These are phyloP conservation scores for Plantago elongata DNA, from an alignment of 257 asterid genomes.

Conservation along the genomic window DNA sequence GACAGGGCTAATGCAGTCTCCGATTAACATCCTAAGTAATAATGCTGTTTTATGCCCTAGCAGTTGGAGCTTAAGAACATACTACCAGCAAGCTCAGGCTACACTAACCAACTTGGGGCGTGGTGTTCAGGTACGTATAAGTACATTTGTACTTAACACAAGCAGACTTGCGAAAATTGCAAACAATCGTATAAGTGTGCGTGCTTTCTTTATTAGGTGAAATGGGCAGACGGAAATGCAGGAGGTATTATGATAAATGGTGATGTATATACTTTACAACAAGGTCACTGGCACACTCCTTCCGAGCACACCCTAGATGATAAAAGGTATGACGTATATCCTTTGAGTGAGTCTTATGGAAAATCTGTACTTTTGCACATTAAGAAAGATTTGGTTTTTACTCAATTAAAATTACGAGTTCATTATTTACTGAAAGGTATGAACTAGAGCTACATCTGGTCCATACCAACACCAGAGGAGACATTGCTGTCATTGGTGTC, in stretches of 20 bases:
- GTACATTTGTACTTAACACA: no score
- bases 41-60: slow-evolving; percentile 19
- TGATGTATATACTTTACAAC: slow-evolving; percentile 36
- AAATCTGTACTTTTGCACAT: not conserved
- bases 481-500: slow-evolving; percentile 46
- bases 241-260: slow-evolving; percentile 34
- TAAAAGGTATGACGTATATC: slow-evolving; percentile 24
- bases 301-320: slow-evolving; percentile 58
- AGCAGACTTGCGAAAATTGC: no score
- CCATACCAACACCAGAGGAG: slow-evolving; percentile 36
- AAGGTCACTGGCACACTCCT: slow-evolving; percentile 77
- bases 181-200: not conserved
- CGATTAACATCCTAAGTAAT: slow-evolving; percentile 40
- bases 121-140: slow-evolving; percentile 33
- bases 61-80: slow-evolving; percentile 29
- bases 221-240: slow-evolving; percentile 47
- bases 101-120: slow-evolving; percentile 49
- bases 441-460: slow-evolving; percentile 63
- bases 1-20: slow-evolving; percentile 63
- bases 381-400: not conserved
- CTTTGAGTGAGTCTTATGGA: not conserved
- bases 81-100: slow-evolving; percentile 47
- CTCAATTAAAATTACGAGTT: not conserved
- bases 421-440: slow-evolving; percentile 26
- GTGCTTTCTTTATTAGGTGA: slow-evolving; percentile 30